Percentiles rank a stretch among this genome's conserved stretches.
phyloP scores from a whole-genome alignment of 805 yeast genomes.

The Sugiyamaella qingdaonensis region DNA sequence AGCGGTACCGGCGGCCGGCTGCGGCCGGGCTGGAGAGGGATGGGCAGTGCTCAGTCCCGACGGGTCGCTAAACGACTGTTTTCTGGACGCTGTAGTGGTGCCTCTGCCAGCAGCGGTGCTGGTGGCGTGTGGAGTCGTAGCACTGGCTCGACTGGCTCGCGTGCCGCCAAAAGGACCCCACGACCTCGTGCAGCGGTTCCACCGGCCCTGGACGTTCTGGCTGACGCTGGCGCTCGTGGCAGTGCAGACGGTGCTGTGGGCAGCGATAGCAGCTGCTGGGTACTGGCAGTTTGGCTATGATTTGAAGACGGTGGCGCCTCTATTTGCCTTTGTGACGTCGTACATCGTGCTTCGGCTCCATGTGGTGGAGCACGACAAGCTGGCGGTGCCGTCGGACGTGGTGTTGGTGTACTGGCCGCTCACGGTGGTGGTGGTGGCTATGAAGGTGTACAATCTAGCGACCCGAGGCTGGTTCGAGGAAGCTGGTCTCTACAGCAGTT shows the following conservation, averaged over 20 bases:
- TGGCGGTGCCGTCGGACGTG: slow-evolving; percentile 17
- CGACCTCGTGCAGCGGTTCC: neutral
- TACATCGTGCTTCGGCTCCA: slow-evolving; percentile 13
- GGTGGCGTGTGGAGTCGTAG: slow-evolving; percentile 7
- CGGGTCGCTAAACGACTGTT: slow-evolving; percentile 22
- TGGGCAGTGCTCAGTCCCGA: slow-evolving; percentile 15
- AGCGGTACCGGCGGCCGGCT: neutral
- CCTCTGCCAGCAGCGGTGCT: slow-evolving; percentile 13
- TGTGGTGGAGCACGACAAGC: slow-evolving; percentile 13
- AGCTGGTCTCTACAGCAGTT: slow-evolving; percentile 3
- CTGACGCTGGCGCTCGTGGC: slow-evolving; percentile 2
- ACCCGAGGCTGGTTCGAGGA: slow-evolving; percentile 5
- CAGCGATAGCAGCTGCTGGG: slow-evolving; percentile 1
- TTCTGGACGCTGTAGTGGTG: slow-evolving; percentile 17
- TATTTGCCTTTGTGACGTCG: slow-evolving; percentile 4
- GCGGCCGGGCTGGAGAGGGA: slow-evolving; percentile 13
- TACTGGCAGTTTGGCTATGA: slow-evolving; percentile 7
- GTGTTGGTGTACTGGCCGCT: slow-evolving; percentile 17
- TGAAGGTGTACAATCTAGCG: slow-evolving; percentile 15
- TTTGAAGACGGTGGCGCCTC: slow-evolving; percentile 10
- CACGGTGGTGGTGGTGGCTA: slow-evolving; percentile 10
- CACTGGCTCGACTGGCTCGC: neutral
- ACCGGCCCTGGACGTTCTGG: neutral
- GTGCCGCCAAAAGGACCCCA: neutral
- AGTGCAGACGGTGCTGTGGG: slow-evolving; percentile 6